Percentiles rank a stretch among this genome's conserved stretches.
Conservation (phyloP, 1,284 basidiomycete genomes). For the Chalciporus piperatoides region DNA sequence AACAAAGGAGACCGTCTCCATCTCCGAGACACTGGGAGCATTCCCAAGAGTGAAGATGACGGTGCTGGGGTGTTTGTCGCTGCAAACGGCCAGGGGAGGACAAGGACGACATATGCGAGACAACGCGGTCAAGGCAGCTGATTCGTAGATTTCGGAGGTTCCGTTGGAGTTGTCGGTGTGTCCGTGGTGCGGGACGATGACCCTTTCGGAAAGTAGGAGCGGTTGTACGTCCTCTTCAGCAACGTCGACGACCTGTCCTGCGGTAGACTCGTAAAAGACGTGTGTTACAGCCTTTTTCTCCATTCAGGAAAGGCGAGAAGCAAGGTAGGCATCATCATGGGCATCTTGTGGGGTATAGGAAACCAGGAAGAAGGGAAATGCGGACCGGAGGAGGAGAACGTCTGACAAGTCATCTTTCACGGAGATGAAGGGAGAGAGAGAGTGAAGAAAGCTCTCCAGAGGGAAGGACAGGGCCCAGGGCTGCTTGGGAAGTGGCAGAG, state of each 20-base stretch:
- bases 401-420: slow-evolving; percentile 53
- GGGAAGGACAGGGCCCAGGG: slow-evolving; percentile 44
- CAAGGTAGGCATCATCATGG: slow-evolving; percentile 72
- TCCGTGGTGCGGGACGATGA: slow-evolving; percentile 11
- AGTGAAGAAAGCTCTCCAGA: slow-evolving; percentile 43
- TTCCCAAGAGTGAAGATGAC: slow-evolving; percentile 72
- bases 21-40: slow-evolving; percentile 38
- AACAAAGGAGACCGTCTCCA: slow-evolving; percentile 64
- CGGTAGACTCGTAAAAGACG: slow-evolving; percentile 55
- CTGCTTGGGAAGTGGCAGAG: slow-evolving; percentile 31
- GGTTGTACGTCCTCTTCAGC: slow-evolving; percentile 53
- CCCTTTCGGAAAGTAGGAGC: slow-evolving; percentile 51
- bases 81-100: slow-evolving; percentile 45
- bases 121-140: slow-evolving; percentile 60
- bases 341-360: slow-evolving; percentile 63
- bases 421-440: slow-evolving; percentile 52
- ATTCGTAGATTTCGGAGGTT: slow-evolving; percentile 54
- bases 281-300: slow-evolving; percentile 73
- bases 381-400: slow-evolving; percentile 53
- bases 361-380: slow-evolving; percentile 59
- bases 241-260: slow-evolving; percentile 47
- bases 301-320: slow-evolving; percentile 59
- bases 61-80: slow-evolving; percentile 55
- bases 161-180: slow-evolving; percentile 28
- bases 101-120: slow-evolving; percentile 60